These are phyloP conservation scores for Hygrocybe coccinea DNA, from an alignment of 768 basidiomycete species.

Conservation along the genomic window DNA sequence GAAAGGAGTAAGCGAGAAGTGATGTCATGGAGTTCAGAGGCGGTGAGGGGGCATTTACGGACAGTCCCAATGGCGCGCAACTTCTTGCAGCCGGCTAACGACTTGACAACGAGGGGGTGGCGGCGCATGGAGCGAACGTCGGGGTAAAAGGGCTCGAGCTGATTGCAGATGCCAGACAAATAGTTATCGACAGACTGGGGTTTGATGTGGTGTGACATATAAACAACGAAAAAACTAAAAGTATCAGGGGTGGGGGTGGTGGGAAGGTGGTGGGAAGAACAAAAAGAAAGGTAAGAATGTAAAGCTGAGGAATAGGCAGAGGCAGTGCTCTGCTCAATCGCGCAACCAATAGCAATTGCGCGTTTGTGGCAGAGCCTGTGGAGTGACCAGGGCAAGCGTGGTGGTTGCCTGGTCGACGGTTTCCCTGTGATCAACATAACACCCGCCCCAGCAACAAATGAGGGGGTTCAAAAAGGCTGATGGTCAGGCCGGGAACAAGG, in stretches of 20 bases:
- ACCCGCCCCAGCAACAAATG: slow-evolving; percentile 20
- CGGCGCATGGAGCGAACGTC: slow-evolving; percentile 16
- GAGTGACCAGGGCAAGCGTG: slow-evolving; percentile 25
- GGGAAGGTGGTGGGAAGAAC: slow-evolving; percentile 27
- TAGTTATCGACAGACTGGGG: slow-evolving; percentile 17
- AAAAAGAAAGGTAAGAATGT: slow-evolving; percentile 37
- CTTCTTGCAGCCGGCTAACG: slow-evolving; percentile 21
- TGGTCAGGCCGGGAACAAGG: background rate
- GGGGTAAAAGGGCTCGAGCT: slow-evolving; percentile 31
- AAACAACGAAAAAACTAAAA: slow-evolving; percentile 32
- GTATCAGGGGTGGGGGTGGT: slow-evolving; percentile 36
- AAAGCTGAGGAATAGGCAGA: slow-evolving; percentile 30
- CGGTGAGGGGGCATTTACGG: slow-evolving; percentile 21
- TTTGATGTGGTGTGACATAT: slow-evolving; percentile 34
- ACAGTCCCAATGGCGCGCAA: slow-evolving; percentile 6
- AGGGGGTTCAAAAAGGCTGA: slow-evolving; percentile 13
- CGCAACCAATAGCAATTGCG: slow-evolving; percentile 28
- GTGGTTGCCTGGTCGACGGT: slow-evolving; percentile 23
- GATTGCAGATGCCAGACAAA: slow-evolving; percentile 35
- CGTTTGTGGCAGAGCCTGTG: slow-evolving; percentile 27
- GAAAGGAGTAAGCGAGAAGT: background rate
- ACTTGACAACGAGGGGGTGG: slow-evolving; percentile 20
- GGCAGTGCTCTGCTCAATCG: slow-evolving; percentile 22
- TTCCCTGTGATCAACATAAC: slow-evolving; percentile 15
- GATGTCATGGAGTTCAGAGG: background rate